phyloP scores from a whole-genome alignment of 2,329 filamentous ascomycete genomes.

The Ilyonectria destructans region DNA sequence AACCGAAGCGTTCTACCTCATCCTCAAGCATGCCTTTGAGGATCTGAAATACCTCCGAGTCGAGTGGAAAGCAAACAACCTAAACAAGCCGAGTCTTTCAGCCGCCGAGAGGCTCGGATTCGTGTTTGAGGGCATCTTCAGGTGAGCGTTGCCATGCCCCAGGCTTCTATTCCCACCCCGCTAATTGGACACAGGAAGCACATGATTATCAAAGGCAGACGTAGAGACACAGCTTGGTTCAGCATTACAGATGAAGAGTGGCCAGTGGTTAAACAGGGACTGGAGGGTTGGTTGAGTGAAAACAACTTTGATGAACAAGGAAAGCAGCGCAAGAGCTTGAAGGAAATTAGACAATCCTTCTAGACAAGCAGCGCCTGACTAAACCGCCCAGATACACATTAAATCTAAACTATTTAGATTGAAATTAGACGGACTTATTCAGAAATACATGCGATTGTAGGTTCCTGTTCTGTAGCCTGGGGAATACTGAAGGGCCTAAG shows the following conservation, averaged over 20 bases:
- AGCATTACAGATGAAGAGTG: conserved; percentile 74
- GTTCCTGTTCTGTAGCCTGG: too few relatives aligned
- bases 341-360: conserved; percentile 45
- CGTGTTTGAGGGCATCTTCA: conserved; percentile 71
- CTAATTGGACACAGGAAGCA: conserved; percentile 62
- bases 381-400: neutral
- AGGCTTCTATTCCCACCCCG: rapidly evolving
- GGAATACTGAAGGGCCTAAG: too few relatives aligned
- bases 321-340: conserved; percentile 64
- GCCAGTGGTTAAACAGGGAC: conserved; percentile 61
- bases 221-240: conserved; percentile 74
- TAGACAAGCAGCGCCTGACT: neutral
- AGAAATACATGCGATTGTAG: neutral
- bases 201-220: conserved; percentile 71
- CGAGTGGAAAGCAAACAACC: conserved; percentile 76
- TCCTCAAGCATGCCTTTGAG: conserved; percentile 69
- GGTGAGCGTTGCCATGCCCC: conserved; percentile 49
- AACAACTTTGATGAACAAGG: conserved; percentile 71
- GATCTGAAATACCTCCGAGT: conserved; percentile 70
- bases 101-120: conserved; percentile 74
- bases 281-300: conserved; percentile 70
- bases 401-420: neutral
- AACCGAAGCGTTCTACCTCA: conserved; percentile 72
- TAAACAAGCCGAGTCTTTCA: conserved; percentile 68
- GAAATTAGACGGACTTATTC: neutral